A percentile compares a stretch with the other conserved stretches of the same genome.
Conservation (phyloP, 306 rosid genomes). For the Trifolium fragiferum region DNA sequence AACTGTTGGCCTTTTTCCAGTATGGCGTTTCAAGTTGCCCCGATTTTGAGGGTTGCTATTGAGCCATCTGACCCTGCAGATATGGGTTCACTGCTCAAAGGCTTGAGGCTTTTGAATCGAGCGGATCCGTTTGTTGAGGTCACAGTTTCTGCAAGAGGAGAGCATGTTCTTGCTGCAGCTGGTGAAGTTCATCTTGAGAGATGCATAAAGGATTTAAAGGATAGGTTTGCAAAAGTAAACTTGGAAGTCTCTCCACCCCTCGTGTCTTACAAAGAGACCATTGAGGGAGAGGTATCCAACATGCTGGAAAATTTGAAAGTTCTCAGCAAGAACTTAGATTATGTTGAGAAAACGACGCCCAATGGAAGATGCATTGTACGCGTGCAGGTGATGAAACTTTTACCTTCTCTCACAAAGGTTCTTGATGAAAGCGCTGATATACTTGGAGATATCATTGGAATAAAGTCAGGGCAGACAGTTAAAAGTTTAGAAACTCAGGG, state of each 20-base stretch:
- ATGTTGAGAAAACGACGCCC: slow-evolving; percentile 72
- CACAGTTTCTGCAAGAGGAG: slow-evolving; percentile 81
- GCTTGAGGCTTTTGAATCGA: slow-evolving; percentile 79
- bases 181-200: slow-evolving; percentile 97
- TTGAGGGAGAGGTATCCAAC: slow-evolving; percentile 67
- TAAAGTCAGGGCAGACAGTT: slow-evolving; percentile 53
- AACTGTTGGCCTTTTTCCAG: slow-evolving; percentile 95
- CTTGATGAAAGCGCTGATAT: slow-evolving; percentile 78
- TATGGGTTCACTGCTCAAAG: slow-evolving; percentile 68
- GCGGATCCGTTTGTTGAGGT: slow-evolving; percentile 96
- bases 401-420: slow-evolving; percentile 69
- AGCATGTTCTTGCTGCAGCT: slow-evolving; percentile 83
- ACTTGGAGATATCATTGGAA: slow-evolving; percentile 65
- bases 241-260: slow-evolving; percentile 87
- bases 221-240: slow-evolving; percentile 83
- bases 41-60: slow-evolving; percentile 84
- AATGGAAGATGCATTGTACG: slow-evolving; percentile 77
- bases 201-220: slow-evolving; percentile 88
- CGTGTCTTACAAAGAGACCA: slow-evolving; percentile 83
- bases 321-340: slow-evolving; percentile 58
- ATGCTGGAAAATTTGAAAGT: slow-evolving; percentile 64
- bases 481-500: slow-evolving; percentile 58
- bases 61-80: slow-evolving; percentile 94
- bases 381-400: slow-evolving; percentile 79
- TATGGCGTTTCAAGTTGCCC: slow-evolving; percentile 83